Conservation (phyloP, 345 rosid species). For the Pugionium cornutum region DNA sequence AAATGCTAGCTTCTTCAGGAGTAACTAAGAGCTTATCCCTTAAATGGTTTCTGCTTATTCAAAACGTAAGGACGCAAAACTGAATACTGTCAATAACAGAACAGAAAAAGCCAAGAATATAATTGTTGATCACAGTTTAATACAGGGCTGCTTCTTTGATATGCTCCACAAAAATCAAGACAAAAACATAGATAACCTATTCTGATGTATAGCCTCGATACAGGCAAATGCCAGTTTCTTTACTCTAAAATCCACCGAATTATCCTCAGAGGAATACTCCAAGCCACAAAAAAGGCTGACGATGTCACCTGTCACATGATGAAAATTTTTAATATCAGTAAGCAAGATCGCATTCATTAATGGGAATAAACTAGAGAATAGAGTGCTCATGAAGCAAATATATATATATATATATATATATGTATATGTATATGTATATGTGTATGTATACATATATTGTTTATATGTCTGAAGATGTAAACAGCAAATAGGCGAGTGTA, state of each 20-base stretch:
- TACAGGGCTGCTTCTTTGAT: constrained; percentile 23
- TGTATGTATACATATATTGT: neutral
- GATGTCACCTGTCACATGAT: constrained; percentile 63
- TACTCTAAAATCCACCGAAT: constrained; percentile 79
- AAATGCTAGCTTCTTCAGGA: constrained; percentile 45
- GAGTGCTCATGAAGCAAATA: constrained; percentile 6
- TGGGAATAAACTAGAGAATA: constrained; percentile 4
- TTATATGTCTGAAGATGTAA: constrained; percentile 7
- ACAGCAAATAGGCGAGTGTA: neutral
- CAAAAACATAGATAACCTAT: constrained; percentile 58
- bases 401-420: too few relatives aligned
- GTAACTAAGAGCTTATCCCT: constrained; percentile 59
- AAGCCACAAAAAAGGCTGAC: constrained; percentile 65
- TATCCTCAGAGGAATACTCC: constrained; percentile 50
- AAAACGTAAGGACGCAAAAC: constrained; percentile 34
- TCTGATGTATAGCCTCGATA: constrained; percentile 73
- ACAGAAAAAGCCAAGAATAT: constrained; percentile 11
- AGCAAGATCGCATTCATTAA: constrained; percentile 21
- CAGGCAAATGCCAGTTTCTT: constrained; percentile 67
- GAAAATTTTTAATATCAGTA: constrained; percentile 26
- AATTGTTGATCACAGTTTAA: constrained; percentile 16
- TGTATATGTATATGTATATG: too few relatives aligned
- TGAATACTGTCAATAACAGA: constrained; percentile 22
- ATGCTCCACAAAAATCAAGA: constrained; percentile 18
- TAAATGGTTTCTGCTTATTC: constrained; percentile 55